Conservation (phyloP, 1,284 basidiomycete species). For the Ceratobasidium sp. region DNA sequence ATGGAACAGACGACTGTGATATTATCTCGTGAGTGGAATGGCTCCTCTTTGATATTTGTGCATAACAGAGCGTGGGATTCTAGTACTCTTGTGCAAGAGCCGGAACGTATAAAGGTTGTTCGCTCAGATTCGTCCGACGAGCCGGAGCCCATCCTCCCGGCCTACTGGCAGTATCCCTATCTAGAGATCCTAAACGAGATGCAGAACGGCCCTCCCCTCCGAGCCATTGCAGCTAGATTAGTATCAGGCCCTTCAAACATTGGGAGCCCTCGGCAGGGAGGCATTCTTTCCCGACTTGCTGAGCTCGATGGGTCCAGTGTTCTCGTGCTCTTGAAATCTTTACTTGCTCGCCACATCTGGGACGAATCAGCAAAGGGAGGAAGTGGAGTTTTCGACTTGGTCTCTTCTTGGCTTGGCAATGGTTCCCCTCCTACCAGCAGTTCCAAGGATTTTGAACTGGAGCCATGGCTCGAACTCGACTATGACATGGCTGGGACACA, state of each 20-base stretch:
- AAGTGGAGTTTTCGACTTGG: not conserved
- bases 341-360: not conserved
- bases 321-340: not conserved
- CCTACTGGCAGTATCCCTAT: slow-evolving; percentile 1
- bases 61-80: no score
- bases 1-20: not conserved
- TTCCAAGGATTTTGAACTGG: no score
- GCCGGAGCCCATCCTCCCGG: not conserved
- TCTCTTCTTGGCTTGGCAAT: not conserved
- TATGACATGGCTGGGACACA: no score
- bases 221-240: not conserved
- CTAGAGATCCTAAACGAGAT: not conserved
- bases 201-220: not conserved
- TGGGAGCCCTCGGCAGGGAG: not conserved
- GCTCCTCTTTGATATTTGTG: no score
- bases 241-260: not conserved
- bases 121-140: not conserved
- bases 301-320: not conserved
- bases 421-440: not conserved
- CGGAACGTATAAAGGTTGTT: not conserved
- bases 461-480: no score
- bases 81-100: not conserved
- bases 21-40: no score
- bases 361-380: not conserved
- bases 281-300: not conserved